phyloP scores from a whole-genome alignment of 768 basidiomycete species.

The Naganishia vaughanmartiniae region DNA sequence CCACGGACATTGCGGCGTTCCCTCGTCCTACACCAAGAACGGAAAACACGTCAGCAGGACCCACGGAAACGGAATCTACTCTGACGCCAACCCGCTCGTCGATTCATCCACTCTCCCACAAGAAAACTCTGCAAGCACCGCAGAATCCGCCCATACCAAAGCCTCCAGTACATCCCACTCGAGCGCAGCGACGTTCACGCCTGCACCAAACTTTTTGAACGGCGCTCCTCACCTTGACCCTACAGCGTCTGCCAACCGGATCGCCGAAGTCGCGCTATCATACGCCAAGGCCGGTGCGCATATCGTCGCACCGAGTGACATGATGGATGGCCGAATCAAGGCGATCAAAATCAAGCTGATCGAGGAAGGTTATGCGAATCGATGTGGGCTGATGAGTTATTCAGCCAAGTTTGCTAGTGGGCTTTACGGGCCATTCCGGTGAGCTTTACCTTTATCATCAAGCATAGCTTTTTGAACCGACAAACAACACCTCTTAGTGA shows the following conservation, averaged over 20 bases:
- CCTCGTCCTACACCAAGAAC: constrained; percentile 36
- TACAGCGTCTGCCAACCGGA: constrained; percentile 73
- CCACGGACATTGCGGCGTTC: constrained; percentile 87
- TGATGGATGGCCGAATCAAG: constrained; percentile 96
- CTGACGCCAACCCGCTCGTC: constrained; percentile 17
- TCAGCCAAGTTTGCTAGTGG: constrained; percentile 95
- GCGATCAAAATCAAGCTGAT: constrained; percentile 84
- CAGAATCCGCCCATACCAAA: constrained; percentile 36
- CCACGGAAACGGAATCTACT: constrained; percentile 12
- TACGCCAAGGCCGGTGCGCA: constrained; percentile 96
- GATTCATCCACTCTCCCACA: constrained; percentile 16
- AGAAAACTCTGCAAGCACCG: constrained; percentile 29
- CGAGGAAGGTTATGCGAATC: constrained; percentile 77
- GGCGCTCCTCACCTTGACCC: constrained; percentile 58
- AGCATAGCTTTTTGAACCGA: background rate
- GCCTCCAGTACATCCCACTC: constrained; percentile 1
- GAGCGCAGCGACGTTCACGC: constrained; percentile 37
- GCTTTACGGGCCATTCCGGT: constrained; percentile 95
- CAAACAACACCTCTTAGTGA: constrained; percentile 60
- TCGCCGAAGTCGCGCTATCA: constrained; percentile 84
- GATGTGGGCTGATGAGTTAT: constrained; percentile 91
- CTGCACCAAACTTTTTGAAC: constrained; percentile 24
- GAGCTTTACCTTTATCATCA: constrained; percentile 33
- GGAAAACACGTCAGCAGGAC: constrained; percentile 6
- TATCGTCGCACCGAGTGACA: constrained; percentile 96